Evolutionary conservation across 768 basidiomycete genomes (phyloP), one percentile per base, ranked within the genome.

Genomic region (Phlegmacium glaucopus): DNA sequence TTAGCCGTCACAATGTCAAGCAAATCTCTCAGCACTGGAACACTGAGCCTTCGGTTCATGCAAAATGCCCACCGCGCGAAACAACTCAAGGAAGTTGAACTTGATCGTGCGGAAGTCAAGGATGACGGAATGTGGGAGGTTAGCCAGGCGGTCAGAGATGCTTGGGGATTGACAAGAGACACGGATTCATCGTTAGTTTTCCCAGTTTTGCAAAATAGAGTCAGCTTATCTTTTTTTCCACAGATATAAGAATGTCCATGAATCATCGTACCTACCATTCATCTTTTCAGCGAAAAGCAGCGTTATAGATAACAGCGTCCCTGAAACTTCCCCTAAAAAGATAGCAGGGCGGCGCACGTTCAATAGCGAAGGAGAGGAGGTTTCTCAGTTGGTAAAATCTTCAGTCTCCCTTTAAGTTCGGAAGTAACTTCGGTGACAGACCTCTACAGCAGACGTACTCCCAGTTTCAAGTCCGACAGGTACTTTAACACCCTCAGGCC

Each of bases 51-150:
- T 37, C 77, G 78, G 2, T 87, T 87, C 60, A 87, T 87, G 85
- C 85, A 84, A 61, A 84, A 83, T 65, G 80, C 83, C 0, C 76
- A 79, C 2, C 73, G 78, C 1, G 70, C 76, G 16, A 79, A 82
- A 50, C 71, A 77, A 11, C 58, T 76, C 12, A 69, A 76, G 18
- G 71, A 71, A 47, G 74, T 75, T 12, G 73, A 79, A 52, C 63
- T 70, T 1, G 77, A 80, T 39, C 72, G 74, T 41, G 78, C 80
- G 3, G 72, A 72, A 54, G 71, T 83, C 22, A 72, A 77, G 56
- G 83, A 86, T 58, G 82, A 83, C 42, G 80, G 74, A 0, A 71
- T 82, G 58, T 87, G 85, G 85, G 77, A 82, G 55, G 70, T 87
- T 8, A 64, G 78, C 12, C 62, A 71, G 47, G 76, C 77, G 35